Base-by-base conservation (phyloP, 257 asterid species). In the Dorcoceras hygrometricum region DNA sequence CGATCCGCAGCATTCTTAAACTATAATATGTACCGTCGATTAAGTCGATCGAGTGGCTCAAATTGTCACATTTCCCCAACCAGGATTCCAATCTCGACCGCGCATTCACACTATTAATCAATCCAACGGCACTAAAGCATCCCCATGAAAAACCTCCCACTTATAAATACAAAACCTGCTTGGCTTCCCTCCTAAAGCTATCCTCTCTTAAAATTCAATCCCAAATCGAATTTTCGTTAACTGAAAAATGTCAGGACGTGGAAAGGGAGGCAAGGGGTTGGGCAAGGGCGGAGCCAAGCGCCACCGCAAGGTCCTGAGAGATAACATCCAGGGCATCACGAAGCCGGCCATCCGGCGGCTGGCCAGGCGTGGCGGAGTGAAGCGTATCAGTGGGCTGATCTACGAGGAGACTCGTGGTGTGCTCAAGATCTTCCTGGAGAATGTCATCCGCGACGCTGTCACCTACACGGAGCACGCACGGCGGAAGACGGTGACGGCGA, bases 201-300 rank as follows among this genome's bases (percentile, higher is more conserved):
- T 0, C n/a, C 5, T 3, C 18, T 4, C 12, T 39, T 12, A 8
- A 12, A 39, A 39, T 11, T 39, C n/a, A 39, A 39, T 11, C n/a
- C n/a, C 4, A 11, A 39, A 39, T 39, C 6, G 1, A 34, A 10
- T n/a, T n/a, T n/a, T n/a, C n/a, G 34, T 29, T 4, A 29, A 29
- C 34, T 29, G 5, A 26, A 26, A 39, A 3, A 39, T 39, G 50
- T 39, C 50, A 0, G 50, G n/a, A 18, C 18, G 50, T 11, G 50
- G 50, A 12, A 39, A 39, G 18, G 50, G 50, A 39, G n/a, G 50
- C 50, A 39, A 39, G 50, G 50, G 50, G 0, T 3, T 39, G 50
- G 50, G 50, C n/a, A 39, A 39, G n/a, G 50, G 50, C 50, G 50
- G 50, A 39, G 50, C 50, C 50, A 39, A 39, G n/a, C 50, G 50